Conservation (phyloP, 768 basidiomycete genomes). For the Pleurotus ostreatus region DNA sequence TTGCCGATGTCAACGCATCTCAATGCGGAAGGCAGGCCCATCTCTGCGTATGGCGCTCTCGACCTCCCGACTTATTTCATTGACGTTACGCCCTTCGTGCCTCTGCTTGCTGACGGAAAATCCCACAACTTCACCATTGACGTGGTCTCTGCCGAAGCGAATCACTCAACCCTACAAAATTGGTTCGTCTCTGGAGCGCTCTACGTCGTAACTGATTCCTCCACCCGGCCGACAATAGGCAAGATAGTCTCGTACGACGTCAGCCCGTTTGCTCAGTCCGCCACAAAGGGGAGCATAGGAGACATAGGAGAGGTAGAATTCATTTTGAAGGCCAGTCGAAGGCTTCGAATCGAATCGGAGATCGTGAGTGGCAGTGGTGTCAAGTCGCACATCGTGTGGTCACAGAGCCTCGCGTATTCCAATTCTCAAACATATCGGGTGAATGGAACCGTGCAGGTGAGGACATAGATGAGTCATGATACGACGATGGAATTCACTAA, state of each 20-base stretch:
- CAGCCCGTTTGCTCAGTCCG: slow-evolving; percentile 51
- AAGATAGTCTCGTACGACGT: slow-evolving; percentile 56
- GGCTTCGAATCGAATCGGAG: slow-evolving; percentile 55
- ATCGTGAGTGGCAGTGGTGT: slow-evolving; percentile 61
- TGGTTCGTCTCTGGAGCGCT: slow-evolving; percentile 75
- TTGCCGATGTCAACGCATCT: background rate
- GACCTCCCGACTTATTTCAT: slow-evolving; percentile 77
- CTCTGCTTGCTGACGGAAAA: slow-evolving; percentile 59
- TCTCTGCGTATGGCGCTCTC: slow-evolving; percentile 71
- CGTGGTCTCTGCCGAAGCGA: slow-evolving; percentile 62
- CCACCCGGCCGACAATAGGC: slow-evolving; percentile 61
- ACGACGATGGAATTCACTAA: background rate
- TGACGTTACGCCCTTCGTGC: slow-evolving; percentile 76
- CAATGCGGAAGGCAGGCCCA: slow-evolving; percentile 37
- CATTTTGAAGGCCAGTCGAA: slow-evolving; percentile 55
- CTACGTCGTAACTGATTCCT: slow-evolving; percentile 65
- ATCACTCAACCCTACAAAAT: slow-evolving; percentile 63
- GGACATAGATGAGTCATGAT: background rate
- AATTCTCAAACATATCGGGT: slow-evolving; percentile 63
- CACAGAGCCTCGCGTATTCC: slow-evolving; percentile 54
- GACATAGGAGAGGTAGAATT: slow-evolving; percentile 50
- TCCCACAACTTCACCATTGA: slow-evolving; percentile 71
- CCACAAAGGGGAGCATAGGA: slow-evolving; percentile 36
- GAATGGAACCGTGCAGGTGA: slow-evolving; percentile 36
- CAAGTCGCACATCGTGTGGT: slow-evolving; percentile 50